Base-by-base conservation (phyloP, 1,139 yeast genomes). In the Martiniozyma asiatica region DNA sequence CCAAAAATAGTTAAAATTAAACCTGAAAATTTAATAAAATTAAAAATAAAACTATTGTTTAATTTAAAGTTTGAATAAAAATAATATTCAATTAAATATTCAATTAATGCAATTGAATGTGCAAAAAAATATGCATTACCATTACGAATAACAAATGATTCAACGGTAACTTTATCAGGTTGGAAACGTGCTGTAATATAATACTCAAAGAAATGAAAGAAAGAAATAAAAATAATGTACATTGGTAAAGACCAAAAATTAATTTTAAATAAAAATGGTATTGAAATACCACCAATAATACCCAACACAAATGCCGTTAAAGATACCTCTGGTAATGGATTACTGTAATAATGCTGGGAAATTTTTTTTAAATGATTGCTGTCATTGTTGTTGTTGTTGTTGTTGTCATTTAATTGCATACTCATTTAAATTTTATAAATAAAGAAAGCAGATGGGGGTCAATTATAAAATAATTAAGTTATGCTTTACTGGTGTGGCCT, bases 131-230 rank as follows among this genome's bases (percentile, higher is more conserved):
- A 76, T 10, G 63, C 65, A 4, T 61, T 62, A 8, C 81, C 79
- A 51, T 89, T 93, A 33, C 69, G 70, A 28, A 89, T 55, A 27
- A 89, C 64, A 44, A 81, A 89, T 8, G 95, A 82, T 43, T 79
- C 84, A 32, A 67, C 66, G 27, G 73, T 74, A 5, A 76, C 78
- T 44, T 75, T 73, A 4, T 61, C 51, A 11, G 73, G 64, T 48
- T 87, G 87, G 56, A 63, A 84, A 27, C 61, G 53, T 1, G 93
- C 84, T 0, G 98, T 89, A 30, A 72, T 66, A 45, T 68, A 67
- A 51, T 77, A 89, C 54, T 89, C 98, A 20, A 84, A 51, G 44
- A 80, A 66, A 51, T 89, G 97, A 57, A 89, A 89, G 0, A 64
- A 15, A 2, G 76, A 54, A 14, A 81, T 52, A 4, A 66, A 55